These are phyloP conservation scores for Trichoderma semiorbis DNA, from an alignment of 2,329 filamentous ascomycete genomes.

Conservation along the genomic window DNA sequence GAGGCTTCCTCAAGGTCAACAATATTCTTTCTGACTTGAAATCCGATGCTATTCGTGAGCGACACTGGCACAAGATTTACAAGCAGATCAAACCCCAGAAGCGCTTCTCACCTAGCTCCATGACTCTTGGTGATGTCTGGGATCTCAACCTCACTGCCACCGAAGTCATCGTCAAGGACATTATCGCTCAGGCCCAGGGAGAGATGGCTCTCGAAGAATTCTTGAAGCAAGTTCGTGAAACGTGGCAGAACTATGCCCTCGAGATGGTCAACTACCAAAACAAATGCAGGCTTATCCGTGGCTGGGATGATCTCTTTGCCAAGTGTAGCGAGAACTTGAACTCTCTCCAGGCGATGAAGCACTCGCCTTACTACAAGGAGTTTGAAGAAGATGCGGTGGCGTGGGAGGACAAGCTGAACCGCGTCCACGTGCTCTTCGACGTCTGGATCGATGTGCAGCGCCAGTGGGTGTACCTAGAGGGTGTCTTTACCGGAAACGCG, in stretches of 20 bases:
- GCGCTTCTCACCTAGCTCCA: slow-evolving; percentile 87
- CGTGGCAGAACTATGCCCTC: slow-evolving; percentile 91
- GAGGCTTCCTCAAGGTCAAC: slow-evolving; percentile 88
- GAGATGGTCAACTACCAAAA: slow-evolving; percentile 97
- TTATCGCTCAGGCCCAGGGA: slow-evolving; percentile 92
- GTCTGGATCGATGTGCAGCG: slow-evolving; percentile 99
- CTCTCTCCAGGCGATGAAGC: slow-evolving; percentile 96
- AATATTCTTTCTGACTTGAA: slow-evolving; percentile 84
- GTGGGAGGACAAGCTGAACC: slow-evolving; percentile 98
- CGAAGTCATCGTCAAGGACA: slow-evolving; percentile 83
- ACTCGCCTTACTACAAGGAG: slow-evolving; percentile 98
- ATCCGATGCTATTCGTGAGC: slow-evolving; percentile 91
- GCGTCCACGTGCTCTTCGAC: slow-evolving; percentile 95
- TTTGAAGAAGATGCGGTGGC: slow-evolving; percentile 95
- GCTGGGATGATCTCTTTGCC: slow-evolving; percentile 96
- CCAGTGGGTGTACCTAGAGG: slow-evolving; percentile 99
- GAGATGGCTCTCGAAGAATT: slow-evolving; percentile 99
- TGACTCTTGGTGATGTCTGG: slow-evolving; percentile 98
- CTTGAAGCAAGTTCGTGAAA: slow-evolving; percentile 91
- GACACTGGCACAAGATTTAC: slow-evolving; percentile 98
- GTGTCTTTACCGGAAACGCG: slow-evolving; percentile 96
- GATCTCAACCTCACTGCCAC: slow-evolving; percentile 87
- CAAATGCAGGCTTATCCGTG: slow-evolving; percentile 94
- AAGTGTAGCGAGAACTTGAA: slow-evolving; percentile 98
- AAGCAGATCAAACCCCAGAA: slow-evolving; percentile 91